Base-by-base conservation (phyloP, 2,329 filamentous ascomycete genomes). In the Monascus ruber region DNA sequence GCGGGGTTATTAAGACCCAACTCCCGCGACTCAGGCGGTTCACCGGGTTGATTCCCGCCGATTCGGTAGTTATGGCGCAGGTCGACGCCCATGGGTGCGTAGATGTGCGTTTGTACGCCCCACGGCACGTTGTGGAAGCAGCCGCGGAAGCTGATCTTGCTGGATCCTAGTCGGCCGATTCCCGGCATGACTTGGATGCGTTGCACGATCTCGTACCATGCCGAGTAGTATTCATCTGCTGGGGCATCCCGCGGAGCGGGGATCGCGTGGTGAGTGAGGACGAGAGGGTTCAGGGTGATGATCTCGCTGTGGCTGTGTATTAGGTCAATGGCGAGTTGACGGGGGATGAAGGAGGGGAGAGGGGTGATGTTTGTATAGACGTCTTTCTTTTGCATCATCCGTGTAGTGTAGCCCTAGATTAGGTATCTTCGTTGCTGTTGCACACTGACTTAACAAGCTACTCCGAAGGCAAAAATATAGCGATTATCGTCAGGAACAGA, bases 221-320 rank as follows among this genome's bases (percentile, higher is more conserved):
- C 68, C 48, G 79, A 83, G 45, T 76, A 68, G 43, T 71, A 75
- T 65, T 94, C 86, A 49, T 91, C 84, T 10, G 76, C 65, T 0
- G 75, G 68, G 8, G 82, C 79, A 54, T 79, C 73, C 24, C 71
- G 54, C 0, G 85, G 85, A 2, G 84, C 72, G 35, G 74, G 71
- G 60, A 85, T 85, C 27, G 70, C 71, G 48, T 79, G 73, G 41
- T 84, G 75, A 44, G 83, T 78, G 45, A 82, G 77, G 40, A 94
- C 81, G 35, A 93, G 71, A 1, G 86, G 86, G 60, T 93, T 94
- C 41, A 94, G 69, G 55, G 89, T 81, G 53, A 94, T 93, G 81
- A 94, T 93, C 50, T 79, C 79, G 36, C 72, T 60, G 63, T 93
- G 85, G 59, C 82, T 73, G 59, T 86, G 84, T 27, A 94, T 77